Evolutionary conservation across 441 rosid species (phyloP).

Genomic region (Populus tomentosa): DNA sequence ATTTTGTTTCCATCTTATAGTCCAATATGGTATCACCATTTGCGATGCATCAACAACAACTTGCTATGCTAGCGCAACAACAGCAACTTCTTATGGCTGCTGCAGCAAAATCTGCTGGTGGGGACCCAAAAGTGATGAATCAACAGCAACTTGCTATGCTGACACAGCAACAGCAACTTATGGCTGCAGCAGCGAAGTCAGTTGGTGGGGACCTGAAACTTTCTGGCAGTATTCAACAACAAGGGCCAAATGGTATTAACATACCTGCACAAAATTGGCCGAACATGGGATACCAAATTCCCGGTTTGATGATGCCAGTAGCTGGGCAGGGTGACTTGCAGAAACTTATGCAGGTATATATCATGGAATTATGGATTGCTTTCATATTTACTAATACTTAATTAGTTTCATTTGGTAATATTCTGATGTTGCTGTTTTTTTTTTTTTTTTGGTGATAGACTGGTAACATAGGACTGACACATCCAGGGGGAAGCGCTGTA

Average conservation of each 20-base stretch:
- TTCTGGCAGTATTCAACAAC: too few species aligned
- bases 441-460: slow-evolving; percentile 15
- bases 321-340: slow-evolving; percentile 57
- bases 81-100: slow-evolving; percentile 94
- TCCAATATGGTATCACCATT: slow-evolving; percentile 92
- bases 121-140: slow-evolving; percentile 55
- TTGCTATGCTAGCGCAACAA: slow-evolving; percentile 88
- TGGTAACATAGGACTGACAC: slow-evolving; percentile 40
- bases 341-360: slow-evolving; percentile 52
- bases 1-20: slow-evolving; percentile 20
- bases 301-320: slow-evolving; percentile 64
- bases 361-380: too few species aligned
- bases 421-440: too few species aligned
- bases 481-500: slow-evolving; percentile 39
- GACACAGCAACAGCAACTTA: slow-evolving; percentile 84
- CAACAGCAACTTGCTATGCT: slow-evolving; percentile 93
- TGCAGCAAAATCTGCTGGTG: slow-evolving; percentile 67
- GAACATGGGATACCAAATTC: slow-evolving; percentile 57
- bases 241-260: too few species aligned
- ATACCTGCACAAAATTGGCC: slow-evolving; percentile 55
- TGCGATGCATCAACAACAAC: slow-evolving; percentile 91
- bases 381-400: too few species aligned
- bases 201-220: too few species aligned
- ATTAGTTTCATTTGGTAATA: too few species aligned
- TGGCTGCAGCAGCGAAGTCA: slow-evolving; percentile 28